Evolutionary conservation across 768 basidiomycete genomes (phyloP), one percentile per base, ranked within the genome.

Genomic region (Hypholoma sublateritium): DNA sequence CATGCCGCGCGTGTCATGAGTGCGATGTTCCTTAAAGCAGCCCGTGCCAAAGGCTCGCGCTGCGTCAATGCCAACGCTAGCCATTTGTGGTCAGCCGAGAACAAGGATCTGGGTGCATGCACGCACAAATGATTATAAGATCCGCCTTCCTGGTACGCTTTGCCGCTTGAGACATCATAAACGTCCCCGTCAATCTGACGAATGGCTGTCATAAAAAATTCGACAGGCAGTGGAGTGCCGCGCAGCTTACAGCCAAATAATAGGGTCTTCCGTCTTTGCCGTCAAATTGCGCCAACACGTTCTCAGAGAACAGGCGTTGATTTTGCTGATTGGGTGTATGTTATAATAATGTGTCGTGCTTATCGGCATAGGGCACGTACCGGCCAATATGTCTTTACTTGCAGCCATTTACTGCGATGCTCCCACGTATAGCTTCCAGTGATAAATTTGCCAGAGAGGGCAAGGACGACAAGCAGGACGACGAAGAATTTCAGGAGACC

Each of bases 41-140:
- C 95, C 95, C 2, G 95, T 98, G 44, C 83, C 92, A 71, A 93
- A 98, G 0, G 95, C 89, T 62, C 95, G 79, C 24, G 92, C 90
- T n/a, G 92, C 93, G 70, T 98, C 95, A 51, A 81, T 72, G 12
- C 95, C 95, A 60, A 92, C 87, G 72, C 91, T 80, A 36, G 59
- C 53, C 65, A 59, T 55, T 67, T 56, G 54, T 65, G 60, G 58
- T 59, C 61, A 47, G 50, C 55, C 59, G 43, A 49, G 52, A 49
- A 46, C 21, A 42, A 46, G 41, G 59, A 60, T 53, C 55, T 41
- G 43, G 5, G n/a, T 45, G 39, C 28, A 50, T 32, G 41, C 44
- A 70, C 82, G 60, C 67, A 88, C 89, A 90, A 79, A 66, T 84
- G 76, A 63, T 86, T 79, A 73, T 93, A 93, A 41, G 90, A 82